Evolutionary conservation across 2,329 filamentous ascomycete genomes (phyloP).

Genomic region (Aspergillus sp.): DNA sequence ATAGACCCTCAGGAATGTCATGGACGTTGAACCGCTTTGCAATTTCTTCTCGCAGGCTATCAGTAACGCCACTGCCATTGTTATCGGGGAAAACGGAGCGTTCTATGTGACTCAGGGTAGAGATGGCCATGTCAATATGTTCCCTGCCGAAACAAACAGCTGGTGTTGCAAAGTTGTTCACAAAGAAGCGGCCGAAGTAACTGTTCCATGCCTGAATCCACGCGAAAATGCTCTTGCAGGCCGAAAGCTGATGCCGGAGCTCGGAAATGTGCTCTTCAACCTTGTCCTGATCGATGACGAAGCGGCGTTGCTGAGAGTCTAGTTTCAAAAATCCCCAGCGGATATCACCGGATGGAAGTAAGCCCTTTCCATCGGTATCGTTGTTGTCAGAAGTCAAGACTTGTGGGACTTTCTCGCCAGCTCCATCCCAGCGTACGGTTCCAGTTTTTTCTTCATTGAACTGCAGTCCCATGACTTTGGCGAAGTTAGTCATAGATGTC

Average conservation of each 20-base stretch:
- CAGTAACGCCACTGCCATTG: constrained; percentile 46
- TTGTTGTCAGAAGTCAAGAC: neutral
- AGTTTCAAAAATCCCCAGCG: constrained; percentile 62
- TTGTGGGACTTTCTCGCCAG: constrained; percentile 7
- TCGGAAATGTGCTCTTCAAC: constrained; percentile 62
- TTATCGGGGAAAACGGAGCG: constrained; percentile 49
- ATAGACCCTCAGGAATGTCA: constrained; percentile 52
- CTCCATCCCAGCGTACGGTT: constrained; percentile 43
- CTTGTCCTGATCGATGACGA: constrained; percentile 59
- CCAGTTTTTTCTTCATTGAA: constrained; percentile 62
- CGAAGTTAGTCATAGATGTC: constrained; percentile 58
- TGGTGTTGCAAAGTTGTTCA: constrained; percentile 57
- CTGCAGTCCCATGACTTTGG: constrained; percentile 54
- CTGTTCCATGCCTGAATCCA: constrained; percentile 63
- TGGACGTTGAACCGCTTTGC: constrained; percentile 51
- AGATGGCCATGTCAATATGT: constrained; percentile 57
- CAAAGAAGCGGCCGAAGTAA: constrained; percentile 58
- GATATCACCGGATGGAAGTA: constrained; percentile 55
- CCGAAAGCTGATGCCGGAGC: constrained; percentile 57
- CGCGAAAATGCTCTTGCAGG: constrained; percentile 56
- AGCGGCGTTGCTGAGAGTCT: constrained; percentile 53
- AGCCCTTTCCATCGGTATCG: constrained; percentile 6
- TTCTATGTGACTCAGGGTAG: constrained; percentile 55
- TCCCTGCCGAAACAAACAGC: constrained; percentile 55
- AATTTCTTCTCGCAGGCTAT: constrained; percentile 57